These are phyloP conservation scores for Sporisorium iseilematis-ciliati DNA, from an alignment of 1,284 basidiomycete species.

Conservation along the genomic window DNA sequence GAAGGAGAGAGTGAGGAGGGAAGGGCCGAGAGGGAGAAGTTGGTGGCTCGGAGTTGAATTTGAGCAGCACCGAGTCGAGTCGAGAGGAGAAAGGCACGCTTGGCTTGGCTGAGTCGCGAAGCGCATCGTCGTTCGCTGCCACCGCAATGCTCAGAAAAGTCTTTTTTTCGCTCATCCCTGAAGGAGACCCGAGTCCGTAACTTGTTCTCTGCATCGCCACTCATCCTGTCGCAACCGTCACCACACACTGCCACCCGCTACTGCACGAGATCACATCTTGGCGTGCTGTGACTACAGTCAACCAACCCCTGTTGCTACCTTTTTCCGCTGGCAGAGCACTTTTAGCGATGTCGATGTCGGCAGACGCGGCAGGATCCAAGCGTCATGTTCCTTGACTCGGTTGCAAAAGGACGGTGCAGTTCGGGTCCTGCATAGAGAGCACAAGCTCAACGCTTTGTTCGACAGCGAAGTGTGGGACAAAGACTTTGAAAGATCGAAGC, in stretches of 20 bases:
- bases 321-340: too few relatives aligned
- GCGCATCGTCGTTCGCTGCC: neutral
- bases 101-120: neutral
- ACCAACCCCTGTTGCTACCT: too few relatives aligned
- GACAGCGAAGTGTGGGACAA: conserved; percentile 5
- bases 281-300: neutral
- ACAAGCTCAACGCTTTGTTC: neutral
- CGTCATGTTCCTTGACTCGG: neutral
- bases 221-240: neutral
- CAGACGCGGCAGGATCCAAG: neutral
- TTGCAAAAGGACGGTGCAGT: neutral
- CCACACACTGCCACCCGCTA: neutral
- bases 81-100: conserved; percentile 1
- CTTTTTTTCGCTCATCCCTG: too few relatives aligned
- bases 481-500: neutral
- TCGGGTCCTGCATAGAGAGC: neutral
- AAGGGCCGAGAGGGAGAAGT: neutral
- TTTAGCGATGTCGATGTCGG: neutral
- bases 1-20: neutral
- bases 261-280: conserved; percentile 1
- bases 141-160: neutral
- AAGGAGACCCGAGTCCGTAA: too few relatives aligned
- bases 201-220: too few relatives aligned
- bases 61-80: conserved; percentile 21
- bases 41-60: conserved; percentile 13